These are phyloP conservation scores for Hypoxylon fuscum DNA, from an alignment of 495 filamentous ascomycete species.

Conservation along the genomic window DNA sequence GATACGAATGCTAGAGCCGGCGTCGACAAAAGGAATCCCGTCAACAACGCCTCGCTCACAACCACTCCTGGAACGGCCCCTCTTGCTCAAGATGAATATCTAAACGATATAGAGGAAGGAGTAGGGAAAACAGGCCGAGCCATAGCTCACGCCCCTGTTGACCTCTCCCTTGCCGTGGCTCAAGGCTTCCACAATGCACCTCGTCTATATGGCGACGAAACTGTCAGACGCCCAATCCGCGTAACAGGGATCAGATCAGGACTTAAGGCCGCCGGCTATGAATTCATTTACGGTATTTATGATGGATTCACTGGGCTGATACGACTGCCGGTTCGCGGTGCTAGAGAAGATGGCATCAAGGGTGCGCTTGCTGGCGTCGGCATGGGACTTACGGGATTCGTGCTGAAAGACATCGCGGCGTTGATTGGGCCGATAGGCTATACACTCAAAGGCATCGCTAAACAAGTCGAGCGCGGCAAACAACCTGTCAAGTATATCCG, in stretches of 20 bases:
- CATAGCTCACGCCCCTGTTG: constrained; percentile 65
- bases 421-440: constrained; percentile 70
- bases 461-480: constrained; percentile 56
- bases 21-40: constrained; percentile 43
- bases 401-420: constrained; percentile 74
- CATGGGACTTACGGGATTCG: constrained; percentile 77
- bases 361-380: constrained; percentile 74
- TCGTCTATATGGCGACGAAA: constrained; percentile 73
- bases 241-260: constrained; percentile 76
- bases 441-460: constrained; percentile 71
- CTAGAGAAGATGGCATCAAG: constrained; percentile 60
- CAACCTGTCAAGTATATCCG: constrained; percentile 60
- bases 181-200: constrained; percentile 89
- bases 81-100: constrained; percentile 43
- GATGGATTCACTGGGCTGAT: constrained; percentile 79
- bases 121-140: constrained; percentile 57
- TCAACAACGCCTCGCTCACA: constrained; percentile 5
- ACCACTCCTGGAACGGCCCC: constrained; percentile 27
- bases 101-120: constrained; percentile 56
- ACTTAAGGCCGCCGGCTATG: constrained; percentile 70
- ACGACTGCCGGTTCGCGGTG: constrained; percentile 70
- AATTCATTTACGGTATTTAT: constrained; percentile 74
- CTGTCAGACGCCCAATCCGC: constrained; percentile 55
- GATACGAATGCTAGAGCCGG: constrained; percentile 36
- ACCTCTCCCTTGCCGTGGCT: constrained; percentile 74